phyloP scores from a whole-genome alignment of 2,329 filamentous ascomycete genomes.

The Aspergillus viridinutans region DNA sequence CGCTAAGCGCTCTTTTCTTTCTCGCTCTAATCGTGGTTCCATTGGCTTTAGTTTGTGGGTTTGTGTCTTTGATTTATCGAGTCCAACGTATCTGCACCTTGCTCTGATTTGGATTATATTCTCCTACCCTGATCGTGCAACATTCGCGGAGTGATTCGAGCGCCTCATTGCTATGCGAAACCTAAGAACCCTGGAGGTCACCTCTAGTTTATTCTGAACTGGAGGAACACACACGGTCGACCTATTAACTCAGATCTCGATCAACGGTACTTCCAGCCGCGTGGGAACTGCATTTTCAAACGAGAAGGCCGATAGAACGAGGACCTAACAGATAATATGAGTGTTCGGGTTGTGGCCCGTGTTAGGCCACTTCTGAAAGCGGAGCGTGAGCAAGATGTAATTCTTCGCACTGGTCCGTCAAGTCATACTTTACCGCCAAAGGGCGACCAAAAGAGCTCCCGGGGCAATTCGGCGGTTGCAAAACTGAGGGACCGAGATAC shows the following conservation, averaged over 20 bases:
- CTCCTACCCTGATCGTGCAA: background rate
- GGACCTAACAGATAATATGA: conserved; percentile 29
- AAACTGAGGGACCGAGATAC: conserved; percentile 53
- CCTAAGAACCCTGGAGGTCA: background rate
- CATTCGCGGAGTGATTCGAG: background rate
- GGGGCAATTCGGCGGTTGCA: conserved; percentile 22
- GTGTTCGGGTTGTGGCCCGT: conserved; percentile 80
- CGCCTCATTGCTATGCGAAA: background rate
- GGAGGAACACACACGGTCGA: background rate
- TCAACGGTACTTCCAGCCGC: background rate
- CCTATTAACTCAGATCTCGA: conserved; percentile 4
- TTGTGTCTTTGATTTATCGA: background rate
- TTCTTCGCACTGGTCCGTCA: conserved; percentile 63
- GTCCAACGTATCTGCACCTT: background rate
- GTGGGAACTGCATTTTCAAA: conserved; percentile 1
- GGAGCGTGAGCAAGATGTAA: conserved; percentile 82
- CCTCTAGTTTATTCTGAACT: background rate
- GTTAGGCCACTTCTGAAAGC: conserved; percentile 82
- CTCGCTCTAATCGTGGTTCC: background rate
- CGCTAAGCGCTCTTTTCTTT: background rate
- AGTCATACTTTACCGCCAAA: conserved; percentile 17
- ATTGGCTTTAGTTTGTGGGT: background rate
- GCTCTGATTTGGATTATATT: background rate
- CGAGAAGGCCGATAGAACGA: conserved; percentile 1
- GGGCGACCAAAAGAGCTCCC: conserved; percentile 22